Percentiles rank a stretch among this genome's conserved stretches.
Evolutionary conservation across 2,329 filamentous ascomycete species (phyloP).

Genomic region (Colletotrichum gigasporum): DNA sequence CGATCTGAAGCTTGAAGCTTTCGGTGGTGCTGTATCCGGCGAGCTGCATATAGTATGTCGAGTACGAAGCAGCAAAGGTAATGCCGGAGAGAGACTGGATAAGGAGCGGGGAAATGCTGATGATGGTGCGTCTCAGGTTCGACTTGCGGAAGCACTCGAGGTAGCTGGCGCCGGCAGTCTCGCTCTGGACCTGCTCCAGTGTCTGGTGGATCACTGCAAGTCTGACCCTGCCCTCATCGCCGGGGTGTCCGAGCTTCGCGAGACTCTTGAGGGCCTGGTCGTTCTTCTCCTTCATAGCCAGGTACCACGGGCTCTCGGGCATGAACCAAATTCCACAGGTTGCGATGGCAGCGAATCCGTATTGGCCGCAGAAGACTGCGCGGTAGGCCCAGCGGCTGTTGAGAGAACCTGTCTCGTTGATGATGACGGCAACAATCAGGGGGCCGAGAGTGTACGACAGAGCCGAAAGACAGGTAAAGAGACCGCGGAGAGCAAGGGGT

Average conservation of each 20-base stretch:
- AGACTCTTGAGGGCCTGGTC: constrained; percentile 47
- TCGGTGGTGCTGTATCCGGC: constrained; percentile 47
- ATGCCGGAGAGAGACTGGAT: constrained; percentile 39
- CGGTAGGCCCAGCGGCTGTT: constrained; percentile 44
- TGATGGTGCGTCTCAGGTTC: constrained; percentile 50
- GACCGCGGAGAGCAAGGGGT: constrained; percentile 40
- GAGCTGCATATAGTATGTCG: constrained; percentile 52
- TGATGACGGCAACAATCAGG: constrained; percentile 42
- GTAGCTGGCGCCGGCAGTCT: constrained; percentile 49
- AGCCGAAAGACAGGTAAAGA: constrained; percentile 39
- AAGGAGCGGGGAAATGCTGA: constrained; percentile 46
- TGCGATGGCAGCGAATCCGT: constrained; percentile 42
- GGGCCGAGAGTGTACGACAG: constrained; percentile 38
- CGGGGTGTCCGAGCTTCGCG: constrained; percentile 40
- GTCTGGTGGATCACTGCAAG: constrained; percentile 42
- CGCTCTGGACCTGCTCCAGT: constrained; percentile 37
- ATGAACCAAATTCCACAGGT: constrained; percentile 44
- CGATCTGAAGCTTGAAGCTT: constrained; percentile 50
- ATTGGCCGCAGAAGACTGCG: constrained; percentile 43
- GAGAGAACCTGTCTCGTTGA: constrained; percentile 40
- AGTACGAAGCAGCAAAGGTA: constrained; percentile 40
- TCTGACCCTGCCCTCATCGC: constrained; percentile 39
- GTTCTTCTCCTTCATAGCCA: constrained; percentile 43
- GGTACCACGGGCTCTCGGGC: constrained; percentile 55
- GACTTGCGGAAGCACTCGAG: constrained; percentile 50